These are phyloP conservation scores for Chiua sp. DNA, from an alignment of 1,284 basidiomycete species.

Conservation along the genomic window DNA sequence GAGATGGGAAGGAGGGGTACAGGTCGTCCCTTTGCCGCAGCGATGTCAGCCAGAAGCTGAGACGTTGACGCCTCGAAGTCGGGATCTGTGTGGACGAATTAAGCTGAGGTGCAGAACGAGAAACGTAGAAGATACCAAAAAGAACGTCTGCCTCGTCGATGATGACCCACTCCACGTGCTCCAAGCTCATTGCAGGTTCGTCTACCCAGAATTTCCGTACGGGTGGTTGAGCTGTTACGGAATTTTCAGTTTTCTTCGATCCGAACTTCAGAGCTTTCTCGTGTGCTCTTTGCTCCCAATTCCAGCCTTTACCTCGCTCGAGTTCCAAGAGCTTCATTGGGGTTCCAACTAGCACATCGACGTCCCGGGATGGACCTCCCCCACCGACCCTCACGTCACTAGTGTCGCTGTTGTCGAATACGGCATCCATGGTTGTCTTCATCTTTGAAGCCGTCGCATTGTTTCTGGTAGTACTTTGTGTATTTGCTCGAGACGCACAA, in stretches of 20 bases:
- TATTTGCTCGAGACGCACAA: constrained; percentile 71
- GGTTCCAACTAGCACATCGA: constrained; percentile 82
- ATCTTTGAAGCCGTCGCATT: constrained; percentile 55
- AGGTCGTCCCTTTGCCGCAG: constrained; percentile 60
- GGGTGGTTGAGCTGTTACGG: constrained; percentile 31
- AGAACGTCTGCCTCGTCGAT: constrained; percentile 90
- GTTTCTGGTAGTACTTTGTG: constrained; percentile 41
- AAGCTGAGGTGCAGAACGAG: background rate
- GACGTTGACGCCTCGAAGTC: constrained; percentile 80
- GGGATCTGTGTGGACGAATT: constrained; percentile 48
- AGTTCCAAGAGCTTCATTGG: constrained; percentile 79
- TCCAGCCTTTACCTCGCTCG: constrained; percentile 70
- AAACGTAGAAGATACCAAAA: constrained; percentile 61
- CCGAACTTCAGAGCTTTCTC: constrained; percentile 30
- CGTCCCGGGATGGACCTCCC: constrained; percentile 38
- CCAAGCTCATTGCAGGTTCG: constrained; percentile 61
- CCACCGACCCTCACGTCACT: constrained; percentile 21
- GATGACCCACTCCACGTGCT: constrained; percentile 82
- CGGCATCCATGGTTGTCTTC: constrained; percentile 35
- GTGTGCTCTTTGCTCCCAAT: constrained; percentile 46
- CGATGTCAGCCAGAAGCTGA: constrained; percentile 69
- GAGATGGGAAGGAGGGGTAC: constrained; percentile 40
- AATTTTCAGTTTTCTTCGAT: constrained; percentile 23
- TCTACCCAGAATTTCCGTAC: constrained; percentile 41
- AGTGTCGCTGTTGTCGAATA: constrained; percentile 25